These are phyloP conservation scores for Trametopsis cervina DNA, from an alignment of 768 basidiomycete species.

Conservation along the genomic window DNA sequence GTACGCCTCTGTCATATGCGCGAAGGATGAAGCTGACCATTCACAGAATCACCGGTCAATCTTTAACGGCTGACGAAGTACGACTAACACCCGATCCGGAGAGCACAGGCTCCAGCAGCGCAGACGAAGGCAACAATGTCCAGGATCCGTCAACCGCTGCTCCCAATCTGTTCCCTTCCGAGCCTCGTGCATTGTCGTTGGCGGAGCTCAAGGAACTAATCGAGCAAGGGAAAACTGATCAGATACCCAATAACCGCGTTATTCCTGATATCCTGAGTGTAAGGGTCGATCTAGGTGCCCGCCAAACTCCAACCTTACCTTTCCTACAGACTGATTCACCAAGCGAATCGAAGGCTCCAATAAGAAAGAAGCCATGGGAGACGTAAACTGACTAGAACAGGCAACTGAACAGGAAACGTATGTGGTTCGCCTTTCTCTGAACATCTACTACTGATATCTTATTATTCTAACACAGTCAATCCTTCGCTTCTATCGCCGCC, in stretches of 20 bases:
- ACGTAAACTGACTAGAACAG: neutral
- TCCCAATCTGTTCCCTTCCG: too few relatives aligned
- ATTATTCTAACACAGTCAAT: constrained; percentile 10
- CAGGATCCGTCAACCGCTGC: too few relatives aligned
- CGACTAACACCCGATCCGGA: too few relatives aligned
- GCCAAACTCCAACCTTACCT: neutral
- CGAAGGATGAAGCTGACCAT: constrained; percentile 13
- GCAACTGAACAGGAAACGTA: too few relatives aligned
- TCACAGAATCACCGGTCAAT: constrained; percentile 25
- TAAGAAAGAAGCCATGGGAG: constrained; percentile 71
- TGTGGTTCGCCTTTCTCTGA: too few relatives aligned
- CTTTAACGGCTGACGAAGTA: constrained; percentile 24
- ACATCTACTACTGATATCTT: too few relatives aligned
- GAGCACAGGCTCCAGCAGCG: too few relatives aligned
- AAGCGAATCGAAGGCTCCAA: constrained; percentile 44
- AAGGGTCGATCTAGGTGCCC: constrained; percentile 14
- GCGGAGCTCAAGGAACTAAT: constrained; percentile 65
- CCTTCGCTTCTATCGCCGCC: constrained; percentile 44
- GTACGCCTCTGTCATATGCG: too few relatives aligned
- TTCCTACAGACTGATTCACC: constrained; percentile 42
- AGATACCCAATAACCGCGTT: constrained; percentile 73
- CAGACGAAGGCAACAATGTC: too few relatives aligned
- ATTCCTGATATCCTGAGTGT: constrained; percentile 68
- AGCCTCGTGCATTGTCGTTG: constrained; percentile 51
- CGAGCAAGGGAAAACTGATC: constrained; percentile 60